Evolutionary conservation across 129 eudicot species (phyloP), one percentile per base, ranked within the genome.

Genomic region (Oenanthe sinensis): DNA sequence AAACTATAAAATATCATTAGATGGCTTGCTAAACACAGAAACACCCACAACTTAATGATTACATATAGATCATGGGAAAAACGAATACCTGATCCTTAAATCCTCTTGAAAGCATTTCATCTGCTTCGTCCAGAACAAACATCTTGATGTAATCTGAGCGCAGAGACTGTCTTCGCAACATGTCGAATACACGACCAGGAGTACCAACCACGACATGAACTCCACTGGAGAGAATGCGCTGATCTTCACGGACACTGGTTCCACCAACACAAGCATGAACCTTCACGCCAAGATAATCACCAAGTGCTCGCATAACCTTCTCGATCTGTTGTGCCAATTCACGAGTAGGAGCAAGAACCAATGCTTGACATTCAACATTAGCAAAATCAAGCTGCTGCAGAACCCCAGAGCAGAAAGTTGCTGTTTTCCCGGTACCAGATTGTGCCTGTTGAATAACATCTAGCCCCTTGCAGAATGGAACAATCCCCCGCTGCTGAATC

Each of bases 181-280:
- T 75, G 76, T 81, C 84, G 39, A 75, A 81, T 2, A 81, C 84
- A 54, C 80, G 79, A 11, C 84, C 84, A 63, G 84, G 84, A 47
- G 84, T 82, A 54, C 84, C 84, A 76, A 82, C 84, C 78, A 82
- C 84, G 14, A 82, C 84, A 76, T 82, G 84, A 26, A 82, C 84
- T 37, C 84, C 84, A 76, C 60, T 30, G 47, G 80, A 74, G 37
- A 82, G 81, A 33, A 82, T 82, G 49, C 77, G 79, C 52, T 82
- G 84, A 77, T 82, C 84, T 39, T 82, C 84, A 13, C 84, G 77
- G 20, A 82, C 84, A 70, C 47, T 82, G 37, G 84, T 82, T 19
- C 84, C 84, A 17, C 84, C 84, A 12, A 82, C 84, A 77, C 84
- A 82, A 14, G 81, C 84, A 77, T 82, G 84, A 49, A 82, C 84